Evolutionary conservation across 768 basidiomycete species (phyloP).

Genomic region (Pleurotus platypus): DNA sequence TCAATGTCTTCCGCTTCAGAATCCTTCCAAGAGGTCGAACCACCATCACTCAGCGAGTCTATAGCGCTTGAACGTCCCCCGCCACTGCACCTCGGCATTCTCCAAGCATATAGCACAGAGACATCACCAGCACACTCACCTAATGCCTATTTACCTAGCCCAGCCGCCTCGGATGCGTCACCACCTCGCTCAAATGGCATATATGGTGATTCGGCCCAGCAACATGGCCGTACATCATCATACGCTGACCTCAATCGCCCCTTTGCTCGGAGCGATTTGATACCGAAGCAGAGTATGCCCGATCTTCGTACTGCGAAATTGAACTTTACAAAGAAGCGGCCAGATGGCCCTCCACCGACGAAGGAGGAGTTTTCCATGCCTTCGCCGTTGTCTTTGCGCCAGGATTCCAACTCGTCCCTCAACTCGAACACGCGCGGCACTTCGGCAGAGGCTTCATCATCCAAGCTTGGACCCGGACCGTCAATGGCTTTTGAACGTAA

Average conservation of each 20-base stretch:
- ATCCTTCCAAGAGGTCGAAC: constrained; percentile 25
- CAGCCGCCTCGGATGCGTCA: constrained; percentile 50
- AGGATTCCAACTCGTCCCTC: constrained; percentile 43
- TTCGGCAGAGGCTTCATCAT: constrained; percentile 25
- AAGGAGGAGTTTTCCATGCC: constrained; percentile 32
- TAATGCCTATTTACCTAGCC: constrained; percentile 53
- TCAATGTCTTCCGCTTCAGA: constrained; percentile 47
- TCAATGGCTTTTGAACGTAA: constrained; percentile 79
- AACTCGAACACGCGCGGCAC: constrained; percentile 17
- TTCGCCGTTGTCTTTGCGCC: constrained; percentile 36
- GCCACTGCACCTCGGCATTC: constrained; percentile 43
- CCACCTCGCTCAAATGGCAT: constrained; percentile 15
- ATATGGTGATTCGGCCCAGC: constrained; percentile 32
- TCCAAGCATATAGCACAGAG: constrained; percentile 35
- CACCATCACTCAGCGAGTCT: constrained; percentile 14
- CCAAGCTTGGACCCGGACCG: constrained; percentile 44
- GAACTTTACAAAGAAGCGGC: constrained; percentile 26
- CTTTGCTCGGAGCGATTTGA: constrained; percentile 28
- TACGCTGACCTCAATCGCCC: constrained; percentile 36
- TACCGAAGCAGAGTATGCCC: constrained; percentile 83
- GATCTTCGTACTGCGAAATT: constrained; percentile 63
- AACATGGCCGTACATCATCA: constrained; percentile 51
- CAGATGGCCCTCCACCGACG: constrained; percentile 19
- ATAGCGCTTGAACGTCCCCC: constrained; percentile 38
- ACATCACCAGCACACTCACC: constrained; percentile 48